These are phyloP conservation scores for Geranium rotundifolium DNA, from an alignment of 345 rosid species.

Conservation along the genomic window DNA sequence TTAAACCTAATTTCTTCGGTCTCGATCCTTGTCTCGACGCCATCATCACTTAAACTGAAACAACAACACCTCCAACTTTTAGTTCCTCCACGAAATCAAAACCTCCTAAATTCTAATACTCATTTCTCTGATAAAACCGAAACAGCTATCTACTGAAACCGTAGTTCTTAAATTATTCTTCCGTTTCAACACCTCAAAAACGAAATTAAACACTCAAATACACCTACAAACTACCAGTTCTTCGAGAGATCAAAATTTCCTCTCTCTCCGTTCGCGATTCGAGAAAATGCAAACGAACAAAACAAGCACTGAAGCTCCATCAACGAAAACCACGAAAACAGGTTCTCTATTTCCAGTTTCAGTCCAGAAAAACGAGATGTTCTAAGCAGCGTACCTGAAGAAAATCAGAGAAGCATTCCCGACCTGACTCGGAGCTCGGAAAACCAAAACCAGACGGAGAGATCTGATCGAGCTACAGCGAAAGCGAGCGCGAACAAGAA, in stretches of 20 bases:
- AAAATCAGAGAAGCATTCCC: slow-evolving; percentile 21
- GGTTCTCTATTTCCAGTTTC: neutral
- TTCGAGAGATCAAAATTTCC: too few species aligned
- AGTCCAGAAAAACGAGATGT: neutral
- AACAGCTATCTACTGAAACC: neutral
- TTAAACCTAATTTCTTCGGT: slow-evolving; percentile 38
- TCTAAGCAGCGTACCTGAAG: slow-evolving; percentile 12
- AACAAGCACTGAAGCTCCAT: neutral
- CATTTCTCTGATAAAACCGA: neutral
- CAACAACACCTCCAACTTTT: slow-evolving; percentile 7
- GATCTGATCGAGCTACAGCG: neutral
- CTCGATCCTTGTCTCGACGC: slow-evolving; percentile 58
- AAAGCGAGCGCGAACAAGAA: neutral
- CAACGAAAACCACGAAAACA: neutral
- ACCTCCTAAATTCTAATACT: neutral
- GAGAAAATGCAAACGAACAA: neutral
- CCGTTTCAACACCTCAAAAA: neutral
- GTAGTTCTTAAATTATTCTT: neutral
- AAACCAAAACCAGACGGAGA: neutral
- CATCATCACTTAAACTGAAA: slow-evolving; percentile 35
- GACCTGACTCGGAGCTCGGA: neutral
- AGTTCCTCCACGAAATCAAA: neutral
- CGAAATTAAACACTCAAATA: neutral
- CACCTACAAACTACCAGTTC: neutral
- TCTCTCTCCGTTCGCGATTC: neutral